A percentile compares a stretch with the other conserved stretches of the same genome.
Evolutionary conservation across 768 basidiomycete species (phyloP).

Genomic region (Lentinula detonsa): DNA sequence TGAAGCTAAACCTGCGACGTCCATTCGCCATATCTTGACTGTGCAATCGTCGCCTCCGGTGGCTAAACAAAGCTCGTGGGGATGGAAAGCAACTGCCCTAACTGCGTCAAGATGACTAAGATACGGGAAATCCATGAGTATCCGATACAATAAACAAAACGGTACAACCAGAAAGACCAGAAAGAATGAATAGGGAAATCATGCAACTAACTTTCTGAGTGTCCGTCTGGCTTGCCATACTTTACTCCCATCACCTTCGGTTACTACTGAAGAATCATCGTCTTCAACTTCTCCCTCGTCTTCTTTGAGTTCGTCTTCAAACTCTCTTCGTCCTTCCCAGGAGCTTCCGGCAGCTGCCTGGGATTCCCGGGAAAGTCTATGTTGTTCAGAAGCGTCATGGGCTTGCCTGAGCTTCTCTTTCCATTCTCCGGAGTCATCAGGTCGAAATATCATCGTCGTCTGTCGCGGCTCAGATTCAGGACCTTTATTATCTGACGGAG

Average conservation of each 20-base stretch:
- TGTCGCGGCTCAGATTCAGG: conserved; percentile 44
- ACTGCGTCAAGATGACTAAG: conserved; percentile 89
- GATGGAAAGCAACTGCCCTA: conserved; percentile 86
- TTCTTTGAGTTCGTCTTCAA: conserved; percentile 66
- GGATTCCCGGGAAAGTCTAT: conserved; percentile 33
- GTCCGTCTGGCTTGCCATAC: conserved; percentile 85
- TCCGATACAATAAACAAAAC: conserved; percentile 2
- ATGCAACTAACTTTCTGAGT: conserved; percentile 72
- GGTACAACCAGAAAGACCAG: neutral
- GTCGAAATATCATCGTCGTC: conserved; percentile 80
- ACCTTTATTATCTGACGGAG: conserved; percentile 40
- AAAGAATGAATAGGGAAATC: conserved; percentile 4
- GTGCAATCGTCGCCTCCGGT: conserved; percentile 94
- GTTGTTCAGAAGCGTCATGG: conserved; percentile 55
- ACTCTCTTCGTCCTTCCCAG: conserved; percentile 49
- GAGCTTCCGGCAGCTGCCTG: conserved; percentile 32
- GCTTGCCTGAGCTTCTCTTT: conserved; percentile 67
- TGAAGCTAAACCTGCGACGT: conserved; percentile 67
- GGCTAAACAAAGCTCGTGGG: conserved; percentile 78
- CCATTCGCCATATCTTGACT: conserved; percentile 93
- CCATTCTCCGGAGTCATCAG: conserved; percentile 85
- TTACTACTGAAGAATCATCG: conserved; percentile 57
- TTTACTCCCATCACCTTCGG: conserved; percentile 65
- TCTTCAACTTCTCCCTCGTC: conserved; percentile 64
- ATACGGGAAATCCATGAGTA: conserved; percentile 12